phyloP scores from a whole-genome alignment of 2,329 filamentous ascomycete genomes.

The Ascochyta viciae-villosae region DNA sequence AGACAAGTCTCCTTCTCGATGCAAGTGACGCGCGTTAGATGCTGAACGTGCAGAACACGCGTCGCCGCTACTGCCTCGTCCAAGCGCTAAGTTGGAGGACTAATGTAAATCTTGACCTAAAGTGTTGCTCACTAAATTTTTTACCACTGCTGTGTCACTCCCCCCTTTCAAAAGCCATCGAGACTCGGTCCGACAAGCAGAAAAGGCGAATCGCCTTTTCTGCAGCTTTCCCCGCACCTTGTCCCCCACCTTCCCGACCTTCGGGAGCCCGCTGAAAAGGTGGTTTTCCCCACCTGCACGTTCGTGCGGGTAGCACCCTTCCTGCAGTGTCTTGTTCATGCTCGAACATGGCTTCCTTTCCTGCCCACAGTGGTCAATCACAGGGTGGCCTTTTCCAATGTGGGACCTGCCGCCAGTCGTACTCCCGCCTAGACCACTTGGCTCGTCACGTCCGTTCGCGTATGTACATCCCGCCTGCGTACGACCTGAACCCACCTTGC shows the following conservation, averaged over 20 bases:
- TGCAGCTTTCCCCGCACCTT: not conserved
- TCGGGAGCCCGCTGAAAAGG: not conserved
- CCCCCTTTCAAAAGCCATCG: not conserved
- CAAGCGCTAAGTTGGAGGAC: not conserved
- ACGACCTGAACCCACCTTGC: not conserved
- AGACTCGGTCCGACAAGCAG: not conserved
- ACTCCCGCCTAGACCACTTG: not conserved
- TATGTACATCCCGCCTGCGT: too few species aligned
- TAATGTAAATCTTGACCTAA: not conserved
- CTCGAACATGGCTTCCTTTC: not conserved
- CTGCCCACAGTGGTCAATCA: not conserved
- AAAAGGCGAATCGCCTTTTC: too few species aligned
- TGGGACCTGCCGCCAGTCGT: not conserved
- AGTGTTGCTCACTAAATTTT: too few species aligned
- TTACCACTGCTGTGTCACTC: not conserved
- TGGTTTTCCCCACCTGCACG: not conserved
- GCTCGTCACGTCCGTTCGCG: too few species aligned
- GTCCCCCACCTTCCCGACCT: not conserved
- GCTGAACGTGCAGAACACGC: not conserved
- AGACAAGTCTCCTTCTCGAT: not conserved
- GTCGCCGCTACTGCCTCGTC: too few species aligned
- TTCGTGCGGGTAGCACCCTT: not conserved
- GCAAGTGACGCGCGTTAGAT: not conserved
- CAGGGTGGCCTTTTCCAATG: not conserved
- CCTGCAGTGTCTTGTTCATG: not conserved